These are phyloP conservation scores for Candida taoyuanica DNA, from an alignment of 805 yeast genomes.

Conservation along the genomic window DNA sequence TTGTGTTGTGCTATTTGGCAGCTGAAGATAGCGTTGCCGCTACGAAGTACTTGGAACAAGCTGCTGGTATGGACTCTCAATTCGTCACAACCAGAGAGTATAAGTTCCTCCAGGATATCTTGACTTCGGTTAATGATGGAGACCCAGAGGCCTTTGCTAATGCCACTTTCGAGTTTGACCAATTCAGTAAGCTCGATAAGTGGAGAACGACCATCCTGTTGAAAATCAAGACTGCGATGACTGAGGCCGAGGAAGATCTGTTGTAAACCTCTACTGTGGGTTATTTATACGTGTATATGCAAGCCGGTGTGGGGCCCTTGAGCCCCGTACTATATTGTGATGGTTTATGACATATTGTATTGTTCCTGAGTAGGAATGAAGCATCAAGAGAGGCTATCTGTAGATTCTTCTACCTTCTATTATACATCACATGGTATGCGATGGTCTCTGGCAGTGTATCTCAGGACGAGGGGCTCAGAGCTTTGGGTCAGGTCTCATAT, in stretches of 20 bases:
- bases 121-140: slow-evolving; percentile 73
- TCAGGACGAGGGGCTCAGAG: too few species aligned
- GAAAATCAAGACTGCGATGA: slow-evolving; percentile 71
- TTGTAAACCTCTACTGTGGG: too few species aligned
- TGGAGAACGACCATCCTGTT: slow-evolving; percentile 83
- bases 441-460: too few species aligned
- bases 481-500: not conserved
- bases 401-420: too few species aligned
- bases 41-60: slow-evolving; percentile 59
- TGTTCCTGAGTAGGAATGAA: not conserved
- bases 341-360: not conserved
- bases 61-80: slow-evolving; percentile 65
- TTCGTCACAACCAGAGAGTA: slow-evolving; percentile 76
- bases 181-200: slow-evolving; percentile 81
- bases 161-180: slow-evolving; percentile 78
- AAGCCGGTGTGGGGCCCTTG: too few species aligned
- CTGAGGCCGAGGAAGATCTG: slow-evolving; percentile 66
- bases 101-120: slow-evolving; percentile 57
- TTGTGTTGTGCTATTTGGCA: slow-evolving; percentile 78
- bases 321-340: too few species aligned
- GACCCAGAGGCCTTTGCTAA: slow-evolving; percentile 74
- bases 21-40: slow-evolving; percentile 86
- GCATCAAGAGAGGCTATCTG: too few species aligned
- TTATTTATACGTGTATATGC: too few species aligned
- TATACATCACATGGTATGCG: too few species aligned